A percentile compares a stretch with the other conserved stretches of the same genome.
Evolutionary conservation across 805 yeast species (phyloP).

Genomic region (Wickerhamia fluorescens): DNA sequence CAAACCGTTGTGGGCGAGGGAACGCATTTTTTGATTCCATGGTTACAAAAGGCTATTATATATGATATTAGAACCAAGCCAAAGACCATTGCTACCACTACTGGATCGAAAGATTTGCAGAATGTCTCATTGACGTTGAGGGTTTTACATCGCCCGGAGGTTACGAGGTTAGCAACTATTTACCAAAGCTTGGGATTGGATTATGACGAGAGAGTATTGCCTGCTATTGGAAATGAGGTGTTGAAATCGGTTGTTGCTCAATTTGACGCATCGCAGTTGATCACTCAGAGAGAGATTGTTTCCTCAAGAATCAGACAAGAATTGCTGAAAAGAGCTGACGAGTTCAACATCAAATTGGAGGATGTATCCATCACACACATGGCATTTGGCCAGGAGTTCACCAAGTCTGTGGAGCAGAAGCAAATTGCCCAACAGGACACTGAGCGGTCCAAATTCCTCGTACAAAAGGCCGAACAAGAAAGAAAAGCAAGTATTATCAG

Average conservation of each 20-base stretch:
- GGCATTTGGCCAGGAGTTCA: slow-evolving; percentile 94
- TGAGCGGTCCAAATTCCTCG: slow-evolving; percentile 82
- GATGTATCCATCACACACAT: slow-evolving; percentile 97
- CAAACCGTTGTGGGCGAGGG: slow-evolving; percentile 92
- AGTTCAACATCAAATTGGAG: slow-evolving; percentile 86
- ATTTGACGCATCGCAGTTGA: slow-evolving; percentile 93
- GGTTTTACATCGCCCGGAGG: slow-evolving; percentile 92
- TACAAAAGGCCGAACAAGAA: slow-evolving; percentile 96
- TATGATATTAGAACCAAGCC: slow-evolving; percentile 96
- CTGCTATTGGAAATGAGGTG: slow-evolving; percentile 89
- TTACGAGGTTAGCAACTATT: slow-evolving; percentile 69
- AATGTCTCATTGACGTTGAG: slow-evolving; percentile 90
- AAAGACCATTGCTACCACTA: slow-evolving; percentile 84
- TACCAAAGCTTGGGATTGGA: slow-evolving; percentile 90
- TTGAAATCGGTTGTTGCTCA: slow-evolving; percentile 87
- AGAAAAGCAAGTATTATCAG: slow-evolving; percentile 90
- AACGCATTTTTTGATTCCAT: slow-evolving; percentile 89
- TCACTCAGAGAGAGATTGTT: slow-evolving; percentile 94
- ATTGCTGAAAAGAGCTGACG: slow-evolving; percentile 71
- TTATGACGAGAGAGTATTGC: slow-evolving; percentile 90
- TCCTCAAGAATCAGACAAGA: slow-evolving; percentile 85
- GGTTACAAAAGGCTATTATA: slow-evolving; percentile 88
- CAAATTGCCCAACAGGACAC: slow-evolving; percentile 99
- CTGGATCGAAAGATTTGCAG: slow-evolving; percentile 96
- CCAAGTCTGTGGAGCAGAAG: slow-evolving; percentile 97